These are phyloP conservation scores for Aspergillus panamensis DNA, from an alignment of 495 filamentous ascomycete genomes.

Conservation along the genomic window DNA sequence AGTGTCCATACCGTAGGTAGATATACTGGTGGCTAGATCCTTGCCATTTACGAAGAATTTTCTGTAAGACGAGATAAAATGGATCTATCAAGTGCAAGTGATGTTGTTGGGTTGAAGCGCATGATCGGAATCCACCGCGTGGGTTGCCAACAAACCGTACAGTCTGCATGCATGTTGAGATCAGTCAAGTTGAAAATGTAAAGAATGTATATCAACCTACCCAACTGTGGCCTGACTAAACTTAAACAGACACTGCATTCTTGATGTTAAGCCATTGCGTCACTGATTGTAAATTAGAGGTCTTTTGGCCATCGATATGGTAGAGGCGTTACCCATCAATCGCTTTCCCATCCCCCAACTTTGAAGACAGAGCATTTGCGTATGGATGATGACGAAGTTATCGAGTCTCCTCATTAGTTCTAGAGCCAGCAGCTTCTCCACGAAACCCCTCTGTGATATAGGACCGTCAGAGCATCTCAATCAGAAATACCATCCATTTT, in stretches of 20 bases:
- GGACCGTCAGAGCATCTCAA: too few species aligned
- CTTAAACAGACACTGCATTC: neutral
- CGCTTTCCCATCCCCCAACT: too few species aligned
- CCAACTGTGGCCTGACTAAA: neutral
- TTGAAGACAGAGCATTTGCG: too few species aligned
- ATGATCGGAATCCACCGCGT: neutral
- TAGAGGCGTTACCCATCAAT: too few species aligned
- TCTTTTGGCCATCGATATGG: too few species aligned
- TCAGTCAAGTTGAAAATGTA: neutral
- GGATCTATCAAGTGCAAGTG: neutral
- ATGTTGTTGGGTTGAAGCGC: neutral
- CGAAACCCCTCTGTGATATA: too few species aligned
- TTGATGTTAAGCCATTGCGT: neutral
- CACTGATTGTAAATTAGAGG: neutral
- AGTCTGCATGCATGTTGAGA: slow-evolving; percentile 2
- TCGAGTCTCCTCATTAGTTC: too few species aligned
- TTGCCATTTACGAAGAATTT: neutral
- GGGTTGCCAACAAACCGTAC: slow-evolving; percentile 1
- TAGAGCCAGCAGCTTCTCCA: too few species aligned
- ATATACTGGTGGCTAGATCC: neutral
- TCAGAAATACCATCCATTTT: slow-evolving; percentile 48
- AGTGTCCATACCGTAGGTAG: neutral
- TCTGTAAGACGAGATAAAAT: neutral
- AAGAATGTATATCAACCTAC: neutral
- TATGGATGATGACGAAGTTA: too few species aligned